Evolutionary conservation across 208 protist genomes (phyloP), one percentile per base, ranked within the genome.

Genomic region (Balamuthia mandrillaris): DNA sequence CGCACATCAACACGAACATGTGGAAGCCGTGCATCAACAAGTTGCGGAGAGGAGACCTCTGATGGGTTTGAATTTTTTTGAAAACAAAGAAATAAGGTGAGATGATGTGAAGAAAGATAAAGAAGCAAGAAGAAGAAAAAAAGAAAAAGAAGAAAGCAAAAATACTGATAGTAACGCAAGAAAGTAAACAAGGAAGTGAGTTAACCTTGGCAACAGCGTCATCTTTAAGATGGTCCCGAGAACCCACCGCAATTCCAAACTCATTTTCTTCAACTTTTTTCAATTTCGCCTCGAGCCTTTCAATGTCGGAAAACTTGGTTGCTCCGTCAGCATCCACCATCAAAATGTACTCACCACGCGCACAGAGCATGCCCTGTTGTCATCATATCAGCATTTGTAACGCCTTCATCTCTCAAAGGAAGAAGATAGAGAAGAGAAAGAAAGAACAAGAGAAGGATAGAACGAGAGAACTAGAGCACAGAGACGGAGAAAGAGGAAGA

Each of bases 261-360:
- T 65, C 79, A 37, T 87, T 79, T 18, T 75, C 54, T 33, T 91
- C 77, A 44, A 82, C 78, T 29, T 78, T 42, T 24, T 42, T 24
- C 31, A 78, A 49, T 10, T 49, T 42, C 68, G 52, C 58, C 45
- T 78, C 68, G 29, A 78, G 68, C 41, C 68, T 21, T 44, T 91
- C 85, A 1, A 94, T 70, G 54, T 95, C 93, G 1, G 33, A 33
- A 56, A 96, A 90, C 12, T 89, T 54, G 18, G 93, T 95, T 10
- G 94, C 94, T 27, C 90, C 94, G 88, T 96, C 94, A 31, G 93
- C 94, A 77, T 96, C 94, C 1, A 82, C 93, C 88, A 96, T 93
- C 60, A 96, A 63, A 33, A 93, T 44, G 29, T 88, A 84, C 54
- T 87, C 45, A n/a, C 94, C 94, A 45, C 91, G 41, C 12, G 86